Percentiles rank a stretch among this genome's conserved stretches.
Evolutionary conservation across 2,329 filamentous ascomycete species (phyloP).

Genomic region (Penicillium polonicum): DNA sequence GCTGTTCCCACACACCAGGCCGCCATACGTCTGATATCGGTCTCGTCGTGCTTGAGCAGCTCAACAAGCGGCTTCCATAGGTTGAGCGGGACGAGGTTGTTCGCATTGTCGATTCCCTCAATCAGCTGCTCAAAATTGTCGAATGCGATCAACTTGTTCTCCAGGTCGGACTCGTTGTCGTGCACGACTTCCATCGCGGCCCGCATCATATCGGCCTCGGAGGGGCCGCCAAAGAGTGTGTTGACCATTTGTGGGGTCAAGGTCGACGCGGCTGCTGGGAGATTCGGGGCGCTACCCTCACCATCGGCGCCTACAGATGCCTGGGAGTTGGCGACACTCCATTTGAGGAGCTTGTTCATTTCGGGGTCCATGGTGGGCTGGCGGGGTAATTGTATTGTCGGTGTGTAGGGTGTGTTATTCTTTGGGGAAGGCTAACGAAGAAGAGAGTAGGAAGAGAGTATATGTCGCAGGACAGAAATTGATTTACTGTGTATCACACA

Average conservation of each 20-base stretch:
- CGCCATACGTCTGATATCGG: conserved; percentile 76
- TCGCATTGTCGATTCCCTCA: conserved; percentile 93
- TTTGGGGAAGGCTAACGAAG: neutral
- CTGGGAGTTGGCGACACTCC: conserved; percentile 66
- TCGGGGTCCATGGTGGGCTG: conserved; percentile 55
- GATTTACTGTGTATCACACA: neutral
- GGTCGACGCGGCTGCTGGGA: conserved; percentile 34
- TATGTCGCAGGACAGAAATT: neutral
- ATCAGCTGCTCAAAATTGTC: conserved; percentile 95
- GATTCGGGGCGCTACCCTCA: conserved; percentile 36
- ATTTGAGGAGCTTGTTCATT: conserved; percentile 77
- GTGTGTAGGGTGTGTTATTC: neutral
- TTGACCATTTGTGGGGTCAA: conserved; percentile 70
- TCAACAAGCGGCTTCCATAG: conserved; percentile 80
- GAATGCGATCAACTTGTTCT: conserved; percentile 78
- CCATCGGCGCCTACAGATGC: conserved; percentile 13
- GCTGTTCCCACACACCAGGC: conserved; percentile 95
- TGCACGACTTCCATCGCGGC: conserved; percentile 75
- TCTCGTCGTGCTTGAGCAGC: conserved; percentile 67
- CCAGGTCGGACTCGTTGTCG: conserved; percentile 64
- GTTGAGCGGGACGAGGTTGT: conserved; percentile 76
- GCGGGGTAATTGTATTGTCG: conserved; percentile 8
- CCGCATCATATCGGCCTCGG: conserved; percentile 89
- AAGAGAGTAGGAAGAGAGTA: neutral
- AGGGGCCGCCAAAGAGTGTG: conserved; percentile 76